Conservation (phyloP, 129 eudicot genomes). For the Lonicera japonica region DNA sequence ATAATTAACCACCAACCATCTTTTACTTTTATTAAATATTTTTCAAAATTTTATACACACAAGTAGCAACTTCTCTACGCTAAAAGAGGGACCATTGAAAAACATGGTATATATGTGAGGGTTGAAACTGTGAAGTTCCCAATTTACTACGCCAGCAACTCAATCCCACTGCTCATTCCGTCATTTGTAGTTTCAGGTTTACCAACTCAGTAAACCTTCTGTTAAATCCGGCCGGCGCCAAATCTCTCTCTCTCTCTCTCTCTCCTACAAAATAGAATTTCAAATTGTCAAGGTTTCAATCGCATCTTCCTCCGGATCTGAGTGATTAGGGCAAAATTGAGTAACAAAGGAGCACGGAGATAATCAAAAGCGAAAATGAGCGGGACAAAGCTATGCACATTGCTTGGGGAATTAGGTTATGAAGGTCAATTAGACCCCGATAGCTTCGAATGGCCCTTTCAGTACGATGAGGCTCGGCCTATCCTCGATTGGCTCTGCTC, state of each 20-base stretch:
- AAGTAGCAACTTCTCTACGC: too few relatives aligned
- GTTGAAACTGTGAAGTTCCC: too few relatives aligned
- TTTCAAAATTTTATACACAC: too few relatives aligned
- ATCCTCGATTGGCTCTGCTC: conserved; percentile 96
- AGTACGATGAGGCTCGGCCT: conserved; percentile 93
- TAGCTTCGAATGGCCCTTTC: conserved; percentile 99
- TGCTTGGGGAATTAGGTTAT: conserved; percentile 79
- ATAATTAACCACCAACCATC: too few relatives aligned
- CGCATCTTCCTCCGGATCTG: conserved; percentile 21
- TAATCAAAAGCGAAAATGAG: conserved; percentile 44
- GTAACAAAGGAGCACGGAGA: neutral
- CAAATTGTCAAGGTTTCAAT: conserved; percentile 7
- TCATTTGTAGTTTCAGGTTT: too few relatives aligned
- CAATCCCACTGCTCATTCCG: too few relatives aligned
- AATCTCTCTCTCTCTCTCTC: conserved; percentile 1
- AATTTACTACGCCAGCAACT: too few relatives aligned
- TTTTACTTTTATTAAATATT: too few relatives aligned
- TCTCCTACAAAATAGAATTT: neutral
- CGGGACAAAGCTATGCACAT: conserved; percentile 55
- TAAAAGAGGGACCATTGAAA: too few relatives aligned
- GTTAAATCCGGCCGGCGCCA: conserved; percentile 46
- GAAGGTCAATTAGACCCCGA: conserved; percentile 86
- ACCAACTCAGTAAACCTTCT: neutral
- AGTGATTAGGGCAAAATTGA: neutral
- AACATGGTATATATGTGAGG: too few relatives aligned